phyloP scores from a whole-genome alignment of 331 rosid genomes.

The Quercus phellos region DNA sequence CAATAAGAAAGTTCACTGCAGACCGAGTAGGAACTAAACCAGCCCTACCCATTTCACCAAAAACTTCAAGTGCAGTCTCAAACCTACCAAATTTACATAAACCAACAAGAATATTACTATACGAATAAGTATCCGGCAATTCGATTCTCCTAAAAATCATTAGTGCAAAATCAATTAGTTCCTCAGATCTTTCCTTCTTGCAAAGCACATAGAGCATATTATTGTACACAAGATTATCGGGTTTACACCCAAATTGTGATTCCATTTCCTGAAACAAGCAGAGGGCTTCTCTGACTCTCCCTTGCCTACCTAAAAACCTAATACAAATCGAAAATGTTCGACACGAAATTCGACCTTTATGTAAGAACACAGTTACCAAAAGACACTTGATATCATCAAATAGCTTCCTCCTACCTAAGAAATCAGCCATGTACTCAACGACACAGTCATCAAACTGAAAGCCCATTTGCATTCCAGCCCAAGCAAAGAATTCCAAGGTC shows the following conservation, averaged over 20 bases:
- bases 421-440: slow-evolving; percentile 69
- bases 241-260: slow-evolving; percentile 46
- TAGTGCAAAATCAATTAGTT: slow-evolving; percentile 51
- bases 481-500: slow-evolving; percentile 59
- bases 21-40: slow-evolving; percentile 62
- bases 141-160: slow-evolving; percentile 45
- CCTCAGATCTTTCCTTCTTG: slow-evolving; percentile 54
- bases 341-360: slow-evolving; percentile 41
- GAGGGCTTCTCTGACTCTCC: slow-evolving; percentile 54
- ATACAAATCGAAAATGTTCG: slow-evolving; percentile 58
- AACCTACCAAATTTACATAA: slow-evolving; percentile 58
- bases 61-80: slow-evolving; percentile 51
- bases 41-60: slow-evolving; percentile 42
- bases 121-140: slow-evolving; percentile 60
- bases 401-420: slow-evolving; percentile 68
- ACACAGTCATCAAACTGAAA: slow-evolving; percentile 52
- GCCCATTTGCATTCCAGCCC: slow-evolving; percentile 60
- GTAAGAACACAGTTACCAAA: slow-evolving; percentile 42
- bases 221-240: slow-evolving; percentile 62
- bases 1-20: slow-evolving; percentile 53
- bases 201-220: slow-evolving; percentile 71
- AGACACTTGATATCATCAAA: slow-evolving; percentile 74
- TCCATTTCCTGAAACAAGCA: slow-evolving; percentile 63
- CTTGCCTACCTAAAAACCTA: slow-evolving; percentile 68
- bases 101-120: slow-evolving; percentile 65